These are phyloP conservation scores for Aspergillus luchuensis DNA, from an alignment of 2,329 filamentous ascomycete species.

Conservation along the genomic window DNA sequence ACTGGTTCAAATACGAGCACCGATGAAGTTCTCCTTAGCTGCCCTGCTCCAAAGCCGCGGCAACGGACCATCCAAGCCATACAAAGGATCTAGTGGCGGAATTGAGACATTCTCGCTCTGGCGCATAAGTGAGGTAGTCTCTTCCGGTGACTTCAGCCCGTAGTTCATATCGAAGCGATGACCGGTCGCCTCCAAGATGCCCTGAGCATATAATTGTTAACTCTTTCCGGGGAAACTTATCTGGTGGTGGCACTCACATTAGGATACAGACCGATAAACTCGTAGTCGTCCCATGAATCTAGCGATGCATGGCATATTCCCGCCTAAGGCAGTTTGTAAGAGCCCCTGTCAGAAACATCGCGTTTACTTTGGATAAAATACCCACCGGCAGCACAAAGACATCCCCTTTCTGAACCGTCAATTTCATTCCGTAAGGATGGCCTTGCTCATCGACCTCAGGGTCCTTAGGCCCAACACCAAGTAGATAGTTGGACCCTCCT, in stretches of 20 bases:
- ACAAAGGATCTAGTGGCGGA: neutral
- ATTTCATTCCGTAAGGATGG: neutral
- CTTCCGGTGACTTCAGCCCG: neutral
- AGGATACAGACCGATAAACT: constrained; percentile 7
- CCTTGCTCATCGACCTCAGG: neutral
- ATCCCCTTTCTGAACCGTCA: constrained; percentile 3
- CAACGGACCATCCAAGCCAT: constrained; percentile 3
- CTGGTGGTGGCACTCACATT: neutral
- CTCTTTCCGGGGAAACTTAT: neutral
- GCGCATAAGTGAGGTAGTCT: neutral
- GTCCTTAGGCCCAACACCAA: neutral
- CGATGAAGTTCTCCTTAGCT: too few relatives aligned
- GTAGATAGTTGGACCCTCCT: neutral
- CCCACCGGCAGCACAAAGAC: constrained; percentile 8
- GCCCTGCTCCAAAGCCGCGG: neutral
- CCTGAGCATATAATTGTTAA: neutral
- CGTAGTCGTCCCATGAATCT: constrained; percentile 7
- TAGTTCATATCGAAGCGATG: constrained; percentile 9
- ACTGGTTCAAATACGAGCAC: too few relatives aligned
- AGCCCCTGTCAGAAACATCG: neutral
- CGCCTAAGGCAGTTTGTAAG: neutral
- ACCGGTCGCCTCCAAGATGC: neutral
- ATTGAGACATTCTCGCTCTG: neutral
- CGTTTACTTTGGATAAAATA: neutral
- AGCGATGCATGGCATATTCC: neutral